Percentiles rank a stretch among this genome's conserved stretches.
These are phyloP conservation scores for Tolypocladium paradoxum DNA, from an alignment of 2,329 filamentous ascomycete species.

Conservation along the genomic window DNA sequence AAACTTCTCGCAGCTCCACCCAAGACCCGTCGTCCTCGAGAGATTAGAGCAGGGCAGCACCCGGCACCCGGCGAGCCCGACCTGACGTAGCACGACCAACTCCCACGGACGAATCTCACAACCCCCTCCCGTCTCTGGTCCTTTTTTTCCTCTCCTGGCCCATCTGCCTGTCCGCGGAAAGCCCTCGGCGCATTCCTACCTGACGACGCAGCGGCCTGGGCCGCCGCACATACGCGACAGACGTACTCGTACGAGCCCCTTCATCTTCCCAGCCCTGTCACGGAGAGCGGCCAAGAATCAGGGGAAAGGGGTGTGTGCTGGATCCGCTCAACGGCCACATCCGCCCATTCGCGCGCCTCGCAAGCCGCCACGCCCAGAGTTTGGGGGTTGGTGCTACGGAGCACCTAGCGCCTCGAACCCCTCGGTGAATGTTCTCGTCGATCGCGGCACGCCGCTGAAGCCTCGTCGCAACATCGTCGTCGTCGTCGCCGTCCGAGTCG, in stretches of 20 bases:
- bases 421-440: constrained; percentile 22
- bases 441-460: constrained; percentile 8
- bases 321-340: background rate
- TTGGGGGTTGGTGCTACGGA: background rate
- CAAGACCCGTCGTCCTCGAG: background rate
- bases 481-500: background rate
- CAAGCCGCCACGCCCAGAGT: background rate
- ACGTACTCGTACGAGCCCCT: background rate
- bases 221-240: background rate
- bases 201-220: background rate
- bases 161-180: background rate
- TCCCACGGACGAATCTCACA: background rate
- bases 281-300: background rate
- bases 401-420: background rate
- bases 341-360: background rate
- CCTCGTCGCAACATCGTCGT: constrained; percentile 9
- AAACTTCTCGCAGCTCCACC: background rate
- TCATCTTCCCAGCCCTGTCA: background rate
- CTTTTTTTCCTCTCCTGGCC: background rate
- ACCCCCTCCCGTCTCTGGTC: background rate
- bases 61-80: background rate
- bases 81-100: background rate
- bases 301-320: background rate
- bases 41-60: background rate
- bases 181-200: background rate